Conservation (phyloP, 2,329 filamentous ascomycete genomes). For the Seiridium cupressi region DNA sequence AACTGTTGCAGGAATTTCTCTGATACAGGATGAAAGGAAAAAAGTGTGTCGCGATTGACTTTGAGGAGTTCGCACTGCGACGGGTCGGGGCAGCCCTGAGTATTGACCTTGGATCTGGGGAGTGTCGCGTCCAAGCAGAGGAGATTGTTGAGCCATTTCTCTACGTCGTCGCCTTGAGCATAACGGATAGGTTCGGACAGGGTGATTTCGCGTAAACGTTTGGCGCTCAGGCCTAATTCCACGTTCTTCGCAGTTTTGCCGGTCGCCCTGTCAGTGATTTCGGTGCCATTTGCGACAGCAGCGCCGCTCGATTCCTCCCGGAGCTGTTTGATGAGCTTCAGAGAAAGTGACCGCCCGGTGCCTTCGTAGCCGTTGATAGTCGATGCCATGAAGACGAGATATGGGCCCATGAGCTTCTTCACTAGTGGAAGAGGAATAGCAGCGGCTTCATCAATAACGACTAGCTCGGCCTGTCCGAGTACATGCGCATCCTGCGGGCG, state of each 20-base stretch:
- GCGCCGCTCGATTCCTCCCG: slow-evolving; percentile 82
- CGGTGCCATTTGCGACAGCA: slow-evolving; percentile 50
- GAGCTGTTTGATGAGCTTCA: slow-evolving; percentile 96
- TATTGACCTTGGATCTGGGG: slow-evolving; percentile 69
- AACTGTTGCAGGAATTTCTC: slow-evolving; percentile 98
- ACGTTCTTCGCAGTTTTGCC: slow-evolving; percentile 67
- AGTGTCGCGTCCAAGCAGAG: slow-evolving; percentile 92
- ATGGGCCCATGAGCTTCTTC: slow-evolving; percentile 91
- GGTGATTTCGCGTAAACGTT: slow-evolving; percentile 87
- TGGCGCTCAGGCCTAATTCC: slow-evolving; percentile 61
- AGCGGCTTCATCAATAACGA: slow-evolving; percentile 96
- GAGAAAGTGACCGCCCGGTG: slow-evolving; percentile 87
- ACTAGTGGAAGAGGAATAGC: slow-evolving; percentile 94
- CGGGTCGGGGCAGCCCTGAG: slow-evolving; percentile 83
- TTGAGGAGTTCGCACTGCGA: slow-evolving; percentile 87
- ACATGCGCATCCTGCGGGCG: slow-evolving; percentile 95
- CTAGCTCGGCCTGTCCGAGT: slow-evolving; percentile 87
- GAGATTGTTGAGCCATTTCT: slow-evolving; percentile 94
- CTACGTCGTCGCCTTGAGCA: slow-evolving; percentile 82
- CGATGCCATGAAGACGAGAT: slow-evolving; percentile 98
- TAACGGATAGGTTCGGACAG: slow-evolving; percentile 94
- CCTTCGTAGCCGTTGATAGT: slow-evolving; percentile 99
- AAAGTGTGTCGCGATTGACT: slow-evolving; percentile 95
- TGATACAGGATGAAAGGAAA: slow-evolving; percentile 95
- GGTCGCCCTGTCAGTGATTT: slow-evolving; percentile 76